Evolutionary conservation across 768 basidiomycete genomes (phyloP), one percentile per base, ranked within the genome.

Genomic region (Suillus decipiens): DNA sequence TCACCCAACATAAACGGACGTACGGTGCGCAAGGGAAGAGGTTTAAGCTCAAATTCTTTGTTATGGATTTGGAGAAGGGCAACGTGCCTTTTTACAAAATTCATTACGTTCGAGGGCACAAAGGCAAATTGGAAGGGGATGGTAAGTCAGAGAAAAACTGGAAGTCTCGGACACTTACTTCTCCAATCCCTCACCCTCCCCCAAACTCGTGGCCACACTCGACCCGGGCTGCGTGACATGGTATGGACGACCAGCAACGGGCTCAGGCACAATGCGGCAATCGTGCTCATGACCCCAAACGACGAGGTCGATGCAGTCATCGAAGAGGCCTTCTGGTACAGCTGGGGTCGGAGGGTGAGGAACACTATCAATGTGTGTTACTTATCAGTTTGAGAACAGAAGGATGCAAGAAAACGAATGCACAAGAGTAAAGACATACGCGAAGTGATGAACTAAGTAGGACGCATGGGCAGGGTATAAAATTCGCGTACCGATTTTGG

Each of bases 211-310:
- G 1, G 97, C 97, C 3, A 99, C 89, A 0, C 92, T 93, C 0
- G 94, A 96, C 2, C 97, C 97, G 5, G 97, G 97, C 75, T 99
- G 97, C 2, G 89, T 86, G 70, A 99, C 95, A 70, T 85, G 88
- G 77, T 99, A 99, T 17, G 84, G 84, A 75, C 96, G 96, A 14
- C 93, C 95, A 5, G 93, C 89, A 9, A 99, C 96, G 6, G 87
- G 84, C 70, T 97, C 94, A 0, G 97, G 96, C 2, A 87, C 80
- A 60, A 96, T 92, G 36, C 96, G 86, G 70, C 96, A 99, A 75
- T 99, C 97, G 72, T 99, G 97, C 75, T 99, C 97, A 73, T 99
- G 97, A 8, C 97, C 97, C 97, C 97, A 99, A 2, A 99, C 82
- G 8, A 99, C 93, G 17, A 99, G 83, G 69, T 98, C 88, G 41